phyloP scores from a whole-genome alignment of 2,329 filamentous ascomycete genomes.

The Diaporthe batatas region DNA sequence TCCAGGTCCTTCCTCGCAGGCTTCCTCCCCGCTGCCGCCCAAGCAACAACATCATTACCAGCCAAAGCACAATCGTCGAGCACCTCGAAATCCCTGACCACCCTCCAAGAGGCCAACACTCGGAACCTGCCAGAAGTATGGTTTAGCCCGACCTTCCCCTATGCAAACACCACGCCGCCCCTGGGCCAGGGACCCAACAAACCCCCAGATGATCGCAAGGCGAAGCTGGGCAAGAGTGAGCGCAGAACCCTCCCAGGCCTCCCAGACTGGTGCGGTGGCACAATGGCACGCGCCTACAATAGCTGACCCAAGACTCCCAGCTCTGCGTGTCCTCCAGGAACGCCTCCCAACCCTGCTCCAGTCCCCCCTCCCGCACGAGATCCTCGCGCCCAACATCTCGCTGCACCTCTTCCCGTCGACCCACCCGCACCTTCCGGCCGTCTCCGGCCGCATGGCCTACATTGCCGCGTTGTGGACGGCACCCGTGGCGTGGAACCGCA shows the following conservation, averaged over 20 bases:
- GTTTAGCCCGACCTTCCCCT: conserved; percentile 58
- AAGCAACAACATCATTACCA: conserved; percentile 39
- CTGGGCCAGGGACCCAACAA: conserved; percentile 48
- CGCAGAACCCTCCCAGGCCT: conserved; percentile 26
- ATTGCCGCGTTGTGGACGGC: conserved; percentile 95
- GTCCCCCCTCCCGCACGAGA: conserved; percentile 77
- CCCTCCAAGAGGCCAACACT: conserved; percentile 45
- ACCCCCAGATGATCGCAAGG: conserved; percentile 67
- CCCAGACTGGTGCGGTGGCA: background rate
- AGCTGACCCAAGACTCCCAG: conserved; percentile 53
- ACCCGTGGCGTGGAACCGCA: conserved; percentile 93
- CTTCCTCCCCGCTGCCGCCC: conserved; percentile 35
- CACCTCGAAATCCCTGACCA: conserved; percentile 42
- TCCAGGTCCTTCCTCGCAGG: conserved; percentile 43
- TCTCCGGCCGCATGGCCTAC: conserved; percentile 91
- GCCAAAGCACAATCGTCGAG: conserved; percentile 32
- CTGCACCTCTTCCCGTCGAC: conserved; percentile 81
- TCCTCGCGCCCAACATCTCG: conserved; percentile 81
- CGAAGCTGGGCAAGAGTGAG: conserved; percentile 75
- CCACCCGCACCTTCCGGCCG: conserved; percentile 90
- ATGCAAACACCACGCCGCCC: conserved; percentile 45
- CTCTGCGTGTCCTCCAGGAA: conserved; percentile 74
- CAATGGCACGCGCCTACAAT: background rate
- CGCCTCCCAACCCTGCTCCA: conserved; percentile 76
- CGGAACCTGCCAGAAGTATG: conserved; percentile 56